Evolutionary conservation across 257 asterid species (phyloP).

Genomic region (Przewalskia tangutica): DNA sequence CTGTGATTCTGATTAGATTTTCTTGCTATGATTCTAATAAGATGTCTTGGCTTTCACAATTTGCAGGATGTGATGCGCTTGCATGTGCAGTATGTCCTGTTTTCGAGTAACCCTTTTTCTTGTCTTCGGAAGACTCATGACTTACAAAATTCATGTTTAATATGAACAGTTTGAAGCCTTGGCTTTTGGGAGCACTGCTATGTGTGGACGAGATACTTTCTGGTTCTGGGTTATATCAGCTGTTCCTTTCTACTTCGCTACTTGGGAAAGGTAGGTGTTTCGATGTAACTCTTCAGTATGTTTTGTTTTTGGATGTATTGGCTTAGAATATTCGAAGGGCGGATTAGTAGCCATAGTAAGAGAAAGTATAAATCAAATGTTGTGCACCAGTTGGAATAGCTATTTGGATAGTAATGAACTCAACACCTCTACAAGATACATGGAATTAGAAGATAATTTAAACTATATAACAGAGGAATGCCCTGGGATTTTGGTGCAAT

Average conservation of each 20-base stretch:
- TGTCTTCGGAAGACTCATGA: slow-evolving; percentile 2
- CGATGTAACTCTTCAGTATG: not conserved
- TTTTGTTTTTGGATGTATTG: not conserved
- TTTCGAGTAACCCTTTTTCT: slow-evolving; percentile 7
- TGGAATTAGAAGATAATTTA: not conserved
- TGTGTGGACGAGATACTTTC: slow-evolving; percentile 70
- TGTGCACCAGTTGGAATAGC: not conserved
- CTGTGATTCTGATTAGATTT: not conserved
- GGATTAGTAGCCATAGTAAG: not conserved
- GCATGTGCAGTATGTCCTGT: slow-evolving; percentile 78
- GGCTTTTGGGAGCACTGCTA: slow-evolving; percentile 88
- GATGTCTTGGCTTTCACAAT: slow-evolving; percentile 10
- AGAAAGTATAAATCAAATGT: not conserved
- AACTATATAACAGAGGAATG: not conserved
- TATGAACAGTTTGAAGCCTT: slow-evolving; percentile 60
- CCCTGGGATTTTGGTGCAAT: not conserved
- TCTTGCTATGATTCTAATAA: slow-evolving; percentile 10
- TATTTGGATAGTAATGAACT: not conserved
- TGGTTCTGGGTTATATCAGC: slow-evolving; percentile 94
- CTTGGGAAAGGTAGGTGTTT: slow-evolving; percentile 80
- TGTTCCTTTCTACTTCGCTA: slow-evolving; percentile 69
- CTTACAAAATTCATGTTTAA: slow-evolving; percentile 8
- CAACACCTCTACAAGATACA: not conserved
- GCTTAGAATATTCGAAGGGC: not conserved
- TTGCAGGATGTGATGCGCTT: slow-evolving; percentile 94